These are phyloP conservation scores for Liriodendron chinense DNA, from an alignment of 164 flowering plant genomes.

Conservation along the genomic window DNA sequence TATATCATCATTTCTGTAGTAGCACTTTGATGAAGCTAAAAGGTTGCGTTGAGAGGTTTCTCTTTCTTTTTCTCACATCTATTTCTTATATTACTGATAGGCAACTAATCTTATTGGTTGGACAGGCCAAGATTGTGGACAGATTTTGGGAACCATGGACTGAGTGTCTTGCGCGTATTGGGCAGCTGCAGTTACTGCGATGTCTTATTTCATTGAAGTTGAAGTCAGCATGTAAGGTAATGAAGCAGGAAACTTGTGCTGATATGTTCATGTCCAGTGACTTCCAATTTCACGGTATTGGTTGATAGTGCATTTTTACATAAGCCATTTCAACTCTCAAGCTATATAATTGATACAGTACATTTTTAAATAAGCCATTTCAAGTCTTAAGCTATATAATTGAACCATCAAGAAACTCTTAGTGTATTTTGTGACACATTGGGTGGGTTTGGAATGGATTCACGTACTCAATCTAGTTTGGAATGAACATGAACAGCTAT, in stretches of 20 bases:
- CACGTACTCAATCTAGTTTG: neutral
- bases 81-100: no score
- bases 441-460: neutral
- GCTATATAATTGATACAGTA: neutral
- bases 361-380: neutral
- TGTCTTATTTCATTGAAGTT: slow-evolving; percentile 18
- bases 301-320: neutral
- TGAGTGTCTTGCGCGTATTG: slow-evolving; percentile 25
- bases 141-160: slow-evolving; percentile 27
- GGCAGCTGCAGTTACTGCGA: slow-evolving; percentile 30
- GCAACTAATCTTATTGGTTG: neutral
- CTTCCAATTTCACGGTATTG: neutral
- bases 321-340: no score
- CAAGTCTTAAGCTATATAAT: neutral
- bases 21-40: neutral
- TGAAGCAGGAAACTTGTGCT: slow-evolving; percentile 2
- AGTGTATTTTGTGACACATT: neutral
- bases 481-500: neutral
- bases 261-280: neutral
- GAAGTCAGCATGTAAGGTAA: slow-evolving; percentile 31
- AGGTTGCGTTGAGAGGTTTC: neutral
- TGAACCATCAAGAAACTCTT: no score
- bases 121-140: slow-evolving; percentile 18
- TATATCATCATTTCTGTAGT: no score
- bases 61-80: neutral